phyloP scores from a whole-genome alignment of 2,329 filamentous ascomycete species.

The Hysterium pulicare region DNA sequence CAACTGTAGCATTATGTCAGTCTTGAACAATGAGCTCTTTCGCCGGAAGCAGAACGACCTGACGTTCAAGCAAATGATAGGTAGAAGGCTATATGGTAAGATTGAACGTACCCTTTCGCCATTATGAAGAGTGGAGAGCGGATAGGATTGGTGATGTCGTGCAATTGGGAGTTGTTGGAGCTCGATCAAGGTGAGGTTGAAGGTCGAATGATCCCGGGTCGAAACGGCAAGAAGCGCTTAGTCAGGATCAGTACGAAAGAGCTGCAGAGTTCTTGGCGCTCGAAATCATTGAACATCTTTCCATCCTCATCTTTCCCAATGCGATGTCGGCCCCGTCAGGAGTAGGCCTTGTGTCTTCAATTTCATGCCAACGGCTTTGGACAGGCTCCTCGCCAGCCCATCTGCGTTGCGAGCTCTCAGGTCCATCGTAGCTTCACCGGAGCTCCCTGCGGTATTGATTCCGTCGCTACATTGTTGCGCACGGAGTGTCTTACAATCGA shows the following conservation, averaged over 20 bases:
- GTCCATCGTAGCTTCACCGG: slow-evolving; percentile 24
- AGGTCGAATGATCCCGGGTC: slow-evolving; percentile 16
- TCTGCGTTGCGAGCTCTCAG: slow-evolving; percentile 41
- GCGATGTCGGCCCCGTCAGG: slow-evolving; percentile 8
- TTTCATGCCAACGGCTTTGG: slow-evolving; percentile 45
- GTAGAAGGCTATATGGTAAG: slow-evolving; percentile 13
- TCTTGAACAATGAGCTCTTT: too few species aligned
- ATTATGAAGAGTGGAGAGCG: slow-evolving; percentile 40
- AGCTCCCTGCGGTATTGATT: slow-evolving; percentile 18
- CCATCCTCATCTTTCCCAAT: neutral
- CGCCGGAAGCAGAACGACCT: too few species aligned
- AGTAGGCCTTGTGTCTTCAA: slow-evolving; percentile 11
- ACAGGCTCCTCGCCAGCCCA: slow-evolving; percentile 45
- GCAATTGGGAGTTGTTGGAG: slow-evolving; percentile 31
- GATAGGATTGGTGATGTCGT: slow-evolving; percentile 17
- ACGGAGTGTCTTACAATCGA: slow-evolving; percentile 12
- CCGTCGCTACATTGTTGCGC: slow-evolving; percentile 15
- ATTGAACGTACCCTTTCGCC: slow-evolving; percentile 41
- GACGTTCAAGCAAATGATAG: too few species aligned
- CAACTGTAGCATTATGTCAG: slow-evolving; percentile 30
- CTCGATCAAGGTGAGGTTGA: slow-evolving; percentile 20
- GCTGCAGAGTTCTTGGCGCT: slow-evolving; percentile 11
- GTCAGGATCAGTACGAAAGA: too few species aligned
- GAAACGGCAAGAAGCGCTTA: slow-evolving; percentile 21
- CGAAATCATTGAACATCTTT: neutral